Conservation (phyloP, 164 flowering plant species). For the Liriodendron chinense region DNA sequence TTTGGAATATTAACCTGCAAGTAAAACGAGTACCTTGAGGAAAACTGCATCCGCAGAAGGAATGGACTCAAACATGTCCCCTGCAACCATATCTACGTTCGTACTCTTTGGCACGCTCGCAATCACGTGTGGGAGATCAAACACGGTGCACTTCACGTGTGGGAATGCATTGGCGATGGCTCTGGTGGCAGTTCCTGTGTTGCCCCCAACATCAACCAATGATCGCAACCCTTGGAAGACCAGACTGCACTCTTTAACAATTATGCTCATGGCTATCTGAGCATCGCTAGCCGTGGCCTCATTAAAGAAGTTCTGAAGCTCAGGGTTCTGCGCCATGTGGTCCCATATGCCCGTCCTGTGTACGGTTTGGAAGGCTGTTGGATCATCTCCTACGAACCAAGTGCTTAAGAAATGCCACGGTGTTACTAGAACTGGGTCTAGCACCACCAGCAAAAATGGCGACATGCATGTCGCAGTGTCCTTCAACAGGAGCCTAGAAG, state of each 20-base stretch:
- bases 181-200: conserved; percentile 30
- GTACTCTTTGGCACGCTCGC: conserved; percentile 9
- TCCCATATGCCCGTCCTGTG: conserved; percentile 25
- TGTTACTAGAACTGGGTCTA: conserved; percentile 25
- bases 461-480: background rate
- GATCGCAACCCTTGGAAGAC: conserved; percentile 31
- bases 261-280: conserved; percentile 16
- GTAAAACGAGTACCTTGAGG: conserved; percentile 8
- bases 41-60: conserved; percentile 28
- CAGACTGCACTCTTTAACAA: conserved; percentile 17
- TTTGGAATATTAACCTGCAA: background rate
- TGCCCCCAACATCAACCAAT: conserved; percentile 39
- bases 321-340: background rate
- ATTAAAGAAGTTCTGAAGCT: conserved; percentile 21
- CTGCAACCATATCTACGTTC: conserved; percentile 20
- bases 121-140: conserved; percentile 48
- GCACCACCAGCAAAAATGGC: conserved; percentile 17
- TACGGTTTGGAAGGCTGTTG: conserved; percentile 22
- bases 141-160: conserved; percentile 21
- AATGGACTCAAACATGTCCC: conserved; percentile 32
- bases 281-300: conserved; percentile 47
- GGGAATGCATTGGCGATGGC: conserved; percentile 32
- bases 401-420: conserved; percentile 20
- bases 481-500: conserved; percentile 5
- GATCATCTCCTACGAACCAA: conserved; percentile 19